phyloP scores from a whole-genome alignment of 441 rosid genomes.

The Adansonia madagascariensis region DNA sequence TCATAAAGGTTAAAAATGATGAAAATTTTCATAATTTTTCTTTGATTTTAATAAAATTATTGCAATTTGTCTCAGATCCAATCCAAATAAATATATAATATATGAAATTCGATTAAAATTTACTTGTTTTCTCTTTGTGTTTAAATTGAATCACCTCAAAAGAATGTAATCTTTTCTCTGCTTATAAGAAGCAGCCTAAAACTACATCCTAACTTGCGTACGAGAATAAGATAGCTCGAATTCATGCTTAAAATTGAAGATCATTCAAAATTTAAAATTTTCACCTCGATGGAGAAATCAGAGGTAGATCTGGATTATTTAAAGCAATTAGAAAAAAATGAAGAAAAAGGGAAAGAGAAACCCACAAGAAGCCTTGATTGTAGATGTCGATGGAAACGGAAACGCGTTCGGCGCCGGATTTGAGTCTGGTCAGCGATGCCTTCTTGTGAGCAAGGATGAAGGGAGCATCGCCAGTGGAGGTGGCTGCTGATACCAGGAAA shows the following conservation, averaged over 20 bases:
- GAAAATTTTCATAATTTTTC: background rate
- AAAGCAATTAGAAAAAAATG: background rate
- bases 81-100: background rate
- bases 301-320: constrained; percentile 29
- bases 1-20: background rate
- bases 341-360: constrained; percentile 6
- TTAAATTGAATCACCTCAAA: background rate
- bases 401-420: constrained; percentile 85
- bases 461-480: constrained; percentile 70
- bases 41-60: background rate
- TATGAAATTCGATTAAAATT: background rate
- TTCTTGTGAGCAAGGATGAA: constrained; percentile 92
- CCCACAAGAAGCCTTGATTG: constrained; percentile 87
- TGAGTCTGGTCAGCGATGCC: constrained; percentile 74
- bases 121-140: background rate
- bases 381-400: constrained; percentile 74
- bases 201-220: background rate
- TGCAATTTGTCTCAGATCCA: background rate
- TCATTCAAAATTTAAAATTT: background rate
- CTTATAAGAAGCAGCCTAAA: background rate
- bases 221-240: background rate
- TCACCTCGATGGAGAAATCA: background rate
- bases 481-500: constrained; percentile 48
- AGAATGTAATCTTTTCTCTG: background rate
- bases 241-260: background rate